Base-by-base conservation (phyloP, 2,329 filamentous ascomycete genomes). In the Teratosphaeria nubilosa region DNA sequence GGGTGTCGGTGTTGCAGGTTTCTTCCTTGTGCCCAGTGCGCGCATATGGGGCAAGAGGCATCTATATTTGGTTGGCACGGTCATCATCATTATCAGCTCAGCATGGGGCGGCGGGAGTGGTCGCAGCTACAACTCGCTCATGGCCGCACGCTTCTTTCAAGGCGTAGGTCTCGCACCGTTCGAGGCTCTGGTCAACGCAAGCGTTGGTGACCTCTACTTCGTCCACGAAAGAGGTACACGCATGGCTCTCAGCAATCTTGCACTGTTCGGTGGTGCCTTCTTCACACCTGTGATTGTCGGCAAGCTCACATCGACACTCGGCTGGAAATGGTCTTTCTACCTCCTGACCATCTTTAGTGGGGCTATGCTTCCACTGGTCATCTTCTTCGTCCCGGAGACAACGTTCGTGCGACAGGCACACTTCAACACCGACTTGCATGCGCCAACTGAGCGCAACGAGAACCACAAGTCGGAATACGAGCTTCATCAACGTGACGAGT, bases 1-100 rank as follows among this genome's bases (percentile, higher is more conserved):
- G 30, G 92, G 90, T 22, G 88, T 90, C 2, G 91, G 90, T 11
- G 77, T 90, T 14, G 87, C 87, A 1, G 91, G 89, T 55, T 84
- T 94, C 71, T 79, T 96, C 63, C 91, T 91, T 73, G 91, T 96
- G 2, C 89, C 92, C 0, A 89, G 87, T 0, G 90, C 89, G 22
- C 84, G 91, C 58, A 86, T 96, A 62, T 96, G 90, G 88, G 92
- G 92, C 45, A 96, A 96, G 74, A 82, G 91, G 48, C 92, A 96
- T 76, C 76, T 91, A 16, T 96, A 95, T 71, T 74, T 96, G 27
- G 66, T 95, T 1, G 91, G 90, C 7, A 85, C 86, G 52, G 63
- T 88, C 53, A 79, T 95, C 59, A 80, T 95, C 66, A 81, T 95
- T 50, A 77, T 81, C 51, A 87, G 86, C 58, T 88, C 85, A 64